Conservation (phyloP, 2,329 filamentous ascomycete species). For the Verticillium dahliae region DNA sequence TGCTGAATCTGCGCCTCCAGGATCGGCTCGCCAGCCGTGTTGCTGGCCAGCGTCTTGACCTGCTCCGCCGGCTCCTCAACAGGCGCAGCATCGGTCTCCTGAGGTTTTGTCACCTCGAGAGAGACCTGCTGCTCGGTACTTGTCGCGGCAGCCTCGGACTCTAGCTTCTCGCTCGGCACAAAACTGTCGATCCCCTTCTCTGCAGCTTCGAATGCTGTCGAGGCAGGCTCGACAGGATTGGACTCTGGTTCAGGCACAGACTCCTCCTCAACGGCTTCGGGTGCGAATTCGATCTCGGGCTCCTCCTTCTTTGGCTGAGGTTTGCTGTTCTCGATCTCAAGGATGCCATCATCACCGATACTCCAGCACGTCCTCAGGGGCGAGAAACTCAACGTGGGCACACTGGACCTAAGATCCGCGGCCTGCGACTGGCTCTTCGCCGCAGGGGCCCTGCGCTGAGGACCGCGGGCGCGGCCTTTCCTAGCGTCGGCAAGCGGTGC, state of each 20-base stretch:
- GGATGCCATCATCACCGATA: constrained; percentile 42
- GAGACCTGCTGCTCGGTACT: neutral
- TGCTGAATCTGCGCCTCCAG: constrained; percentile 29
- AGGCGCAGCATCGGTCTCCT: constrained; percentile 6
- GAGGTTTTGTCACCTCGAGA: constrained; percentile 2
- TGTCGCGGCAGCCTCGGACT: neutral
- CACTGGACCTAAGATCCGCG: constrained; percentile 16
- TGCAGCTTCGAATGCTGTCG: constrained; percentile 3
- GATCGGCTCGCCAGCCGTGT: constrained; percentile 37
- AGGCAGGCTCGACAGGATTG: neutral
- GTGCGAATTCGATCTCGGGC: neutral
- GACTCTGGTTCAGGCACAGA: neutral
- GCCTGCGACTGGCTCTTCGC: constrained; percentile 39
- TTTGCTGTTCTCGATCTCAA: constrained; percentile 28
- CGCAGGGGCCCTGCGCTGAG: constrained; percentile 63
- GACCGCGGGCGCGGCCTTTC: constrained; percentile 84
- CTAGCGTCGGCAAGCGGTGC: constrained; percentile 80
- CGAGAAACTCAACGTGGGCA: constrained; percentile 38
- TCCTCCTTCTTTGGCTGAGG: constrained; percentile 6
- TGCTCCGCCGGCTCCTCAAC: constrained; percentile 8
- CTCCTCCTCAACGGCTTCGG: neutral
- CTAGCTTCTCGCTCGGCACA: neutral
- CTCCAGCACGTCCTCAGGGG: constrained; percentile 42
- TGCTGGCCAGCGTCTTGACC: constrained; percentile 29
- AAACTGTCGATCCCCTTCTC: neutral